Percentiles rank a stretch among this genome's conserved stretches.
Evolutionary conservation across 306 rosid species (phyloP).

Genomic region (Sophora flavescens): DNA sequence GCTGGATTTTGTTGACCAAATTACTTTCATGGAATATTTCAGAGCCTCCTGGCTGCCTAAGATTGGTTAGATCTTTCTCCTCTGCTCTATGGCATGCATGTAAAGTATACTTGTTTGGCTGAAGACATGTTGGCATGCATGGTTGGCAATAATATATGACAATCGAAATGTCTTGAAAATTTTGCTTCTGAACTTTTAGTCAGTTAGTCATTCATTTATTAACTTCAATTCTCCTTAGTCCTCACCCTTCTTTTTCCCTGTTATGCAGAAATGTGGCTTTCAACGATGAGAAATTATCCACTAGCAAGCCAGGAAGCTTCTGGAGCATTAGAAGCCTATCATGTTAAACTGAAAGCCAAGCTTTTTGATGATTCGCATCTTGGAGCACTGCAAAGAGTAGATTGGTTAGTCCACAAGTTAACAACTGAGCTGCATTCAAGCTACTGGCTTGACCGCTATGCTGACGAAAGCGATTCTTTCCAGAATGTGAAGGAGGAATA

Average conservation of each 20-base stretch:
- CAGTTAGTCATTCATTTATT: conserved; percentile 32
- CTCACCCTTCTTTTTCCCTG: conserved; percentile 4
- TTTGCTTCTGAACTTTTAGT: conserved; percentile 22
- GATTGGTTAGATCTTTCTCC: conserved; percentile 78
- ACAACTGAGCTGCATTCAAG: conserved; percentile 93
- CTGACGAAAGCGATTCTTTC: conserved; percentile 93
- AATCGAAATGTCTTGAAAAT: conserved; percentile 8
- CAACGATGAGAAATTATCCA: conserved; percentile 74
- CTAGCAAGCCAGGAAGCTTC: conserved; percentile 96
- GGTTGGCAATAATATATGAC: conserved; percentile 17
- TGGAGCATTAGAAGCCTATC: conserved; percentile 93
- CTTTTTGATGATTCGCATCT: conserved; percentile 96
- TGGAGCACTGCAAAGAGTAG: conserved; percentile 95
- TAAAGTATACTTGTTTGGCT: conserved; percentile 3
- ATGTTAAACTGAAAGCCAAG: conserved; percentile 84
- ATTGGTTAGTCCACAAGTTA: conserved; percentile 94
- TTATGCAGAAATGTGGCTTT: conserved; percentile 92
- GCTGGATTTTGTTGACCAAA: conserved; percentile 88
- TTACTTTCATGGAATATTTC: conserved; percentile 88
- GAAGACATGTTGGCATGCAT: conserved; percentile 20
- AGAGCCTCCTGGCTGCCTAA: conserved; percentile 86
- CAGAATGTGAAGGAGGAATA: conserved; percentile 90
- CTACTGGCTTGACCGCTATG: conserved; percentile 90
- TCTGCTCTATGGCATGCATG: conserved; percentile 45
- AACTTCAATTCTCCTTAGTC: conserved; percentile 3